Base-by-base conservation (phyloP, 768 basidiomycete genomes). In the Phaeotremella fagi region DNA sequence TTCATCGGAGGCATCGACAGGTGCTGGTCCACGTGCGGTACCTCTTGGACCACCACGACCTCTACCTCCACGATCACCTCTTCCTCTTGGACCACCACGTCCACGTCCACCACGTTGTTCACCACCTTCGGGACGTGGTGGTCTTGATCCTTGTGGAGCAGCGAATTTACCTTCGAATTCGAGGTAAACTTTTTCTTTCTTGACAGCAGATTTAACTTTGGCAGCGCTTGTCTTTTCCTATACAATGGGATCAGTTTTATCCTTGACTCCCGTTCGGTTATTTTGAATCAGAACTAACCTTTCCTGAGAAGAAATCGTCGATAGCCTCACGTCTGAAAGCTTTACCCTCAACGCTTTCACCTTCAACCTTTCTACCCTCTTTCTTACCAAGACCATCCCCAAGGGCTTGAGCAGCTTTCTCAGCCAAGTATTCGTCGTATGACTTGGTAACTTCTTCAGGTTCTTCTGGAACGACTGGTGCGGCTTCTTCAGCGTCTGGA, bases 131-230 rank as follows among this genome's bases (percentile, higher is more conserved):
- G 44, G 26, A 25, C 61, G 54, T 18, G 58, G 31, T 23, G 59
- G 55, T 48, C 77, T 71, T 50, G 70, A 66, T 46, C 75, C 64
- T 22, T 79, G 73, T 49, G 89, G 89, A 61, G 85, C 85, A 38
- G 90, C 85, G 73, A 90, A 91, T 66, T 82, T 87, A 50, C 84
- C 87, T 15, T 95, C 90, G 73, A 97, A 88, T 71, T 94, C 90
- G 70, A 98, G 79, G 78, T 80, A 88, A 64, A 90, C 82, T 76
- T 94, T 95, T 75, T 90, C 72, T 68, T 73, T 72, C 65, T 71
- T 72, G n/a, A n/a, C n/a, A 49, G 66, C 38, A 20, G 65, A 55
- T 45, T 60, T 66, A 23, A 66, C 46, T 60, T 70, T 68, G 52
- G 63, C 47, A 26, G 63, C 64, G 27, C 55, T 36, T 41, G 66